phyloP scores from a whole-genome alignment of 176 grass and related monocot species.

The sorghum (Sorghum bicolor) region DNA sequence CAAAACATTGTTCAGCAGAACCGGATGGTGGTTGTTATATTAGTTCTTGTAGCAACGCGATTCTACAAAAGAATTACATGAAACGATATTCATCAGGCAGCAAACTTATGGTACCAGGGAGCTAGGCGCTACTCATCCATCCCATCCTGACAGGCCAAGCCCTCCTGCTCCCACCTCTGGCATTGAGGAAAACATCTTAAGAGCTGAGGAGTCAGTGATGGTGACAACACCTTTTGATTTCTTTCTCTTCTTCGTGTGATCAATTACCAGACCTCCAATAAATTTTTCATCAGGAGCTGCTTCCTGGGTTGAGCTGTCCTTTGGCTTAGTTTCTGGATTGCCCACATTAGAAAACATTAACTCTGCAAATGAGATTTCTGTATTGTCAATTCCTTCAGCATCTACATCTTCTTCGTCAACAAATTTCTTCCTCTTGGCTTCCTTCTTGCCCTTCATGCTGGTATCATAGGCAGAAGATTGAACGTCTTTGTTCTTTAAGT shows the following conservation, averaged over 20 bases:
- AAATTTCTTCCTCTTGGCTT: slow-evolving; percentile 43
- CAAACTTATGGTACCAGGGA: not conserved
- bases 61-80: not conserved
- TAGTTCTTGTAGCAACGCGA: not conserved
- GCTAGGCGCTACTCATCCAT: slow-evolving; percentile 29
- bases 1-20: not conserved
- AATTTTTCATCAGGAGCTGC: slow-evolving; percentile 29
- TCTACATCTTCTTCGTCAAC: slow-evolving; percentile 34
- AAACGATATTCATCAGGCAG: not conserved
- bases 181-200: slow-evolving; percentile 45
- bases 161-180: slow-evolving; percentile 59
- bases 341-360: slow-evolving; percentile 43
- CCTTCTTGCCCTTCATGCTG: slow-evolving; percentile 16
- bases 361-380: slow-evolving; percentile 55
- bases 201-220: slow-evolving; percentile 30
- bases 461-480: slow-evolving; percentile 28
- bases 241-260: slow-evolving; percentile 81
- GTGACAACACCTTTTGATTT: slow-evolving; percentile 30
- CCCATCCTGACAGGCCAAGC: slow-evolving; percentile 66
- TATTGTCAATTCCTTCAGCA: slow-evolving; percentile 56
- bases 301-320: slow-evolving; percentile 32
- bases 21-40: not conserved
- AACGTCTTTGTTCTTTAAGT: slow-evolving; percentile 35
- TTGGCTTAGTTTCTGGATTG: slow-evolving; percentile 16
- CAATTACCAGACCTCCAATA: slow-evolving; percentile 48